These are phyloP conservation scores for Quercus mongolica DNA, from an alignment of 306 rosid species.

Conservation along the genomic window DNA sequence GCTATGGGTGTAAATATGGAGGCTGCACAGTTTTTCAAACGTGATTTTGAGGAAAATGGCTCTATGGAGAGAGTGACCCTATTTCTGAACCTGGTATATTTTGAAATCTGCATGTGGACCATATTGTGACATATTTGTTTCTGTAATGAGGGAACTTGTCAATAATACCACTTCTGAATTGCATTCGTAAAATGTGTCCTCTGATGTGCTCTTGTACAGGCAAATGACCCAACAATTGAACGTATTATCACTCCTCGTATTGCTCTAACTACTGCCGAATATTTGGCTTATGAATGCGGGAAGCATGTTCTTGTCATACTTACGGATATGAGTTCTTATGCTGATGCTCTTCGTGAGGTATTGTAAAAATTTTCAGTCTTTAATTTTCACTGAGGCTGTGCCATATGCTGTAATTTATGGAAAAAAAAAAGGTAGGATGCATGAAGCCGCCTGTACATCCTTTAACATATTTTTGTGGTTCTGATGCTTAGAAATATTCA, in stretches of 20 bases:
- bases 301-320: slow-evolving; percentile 99
- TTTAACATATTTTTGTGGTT: slow-evolving; percentile 5
- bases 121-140: neutral
- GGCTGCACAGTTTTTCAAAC: slow-evolving; percentile 97
- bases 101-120: slow-evolving; percentile 2
- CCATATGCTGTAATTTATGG: neutral
- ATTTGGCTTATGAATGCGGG: slow-evolving; percentile 98
- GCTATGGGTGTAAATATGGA: slow-evolving; percentile 99
- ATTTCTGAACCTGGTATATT: slow-evolving; percentile 88
- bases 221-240: slow-evolving; percentile 98
- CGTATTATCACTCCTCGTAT: slow-evolving; percentile 99
- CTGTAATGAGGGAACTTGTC: neutral
- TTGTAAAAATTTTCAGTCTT: slow-evolving; percentile 8
- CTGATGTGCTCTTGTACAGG: slow-evolving; percentile 52
- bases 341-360: slow-evolving; percentile 99
- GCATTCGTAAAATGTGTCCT: slow-evolving; percentile 10
- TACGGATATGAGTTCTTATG: slow-evolving; percentile 99
- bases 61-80: slow-evolving; percentile 99
- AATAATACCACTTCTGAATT: slow-evolving; percentile 1
- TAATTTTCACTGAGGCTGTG: neutral
- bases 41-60: slow-evolving; percentile 99
- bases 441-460: slow-evolving; percentile 2
- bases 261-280: slow-evolving; percentile 99
- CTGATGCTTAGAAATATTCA: neutral
- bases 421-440: neutral